A percentile compares a stretch with the other conserved stretches of the same genome.
phyloP scores from a whole-genome alignment of 192 early-diverging fungal species.

The Kappamyces sp. region DNA sequence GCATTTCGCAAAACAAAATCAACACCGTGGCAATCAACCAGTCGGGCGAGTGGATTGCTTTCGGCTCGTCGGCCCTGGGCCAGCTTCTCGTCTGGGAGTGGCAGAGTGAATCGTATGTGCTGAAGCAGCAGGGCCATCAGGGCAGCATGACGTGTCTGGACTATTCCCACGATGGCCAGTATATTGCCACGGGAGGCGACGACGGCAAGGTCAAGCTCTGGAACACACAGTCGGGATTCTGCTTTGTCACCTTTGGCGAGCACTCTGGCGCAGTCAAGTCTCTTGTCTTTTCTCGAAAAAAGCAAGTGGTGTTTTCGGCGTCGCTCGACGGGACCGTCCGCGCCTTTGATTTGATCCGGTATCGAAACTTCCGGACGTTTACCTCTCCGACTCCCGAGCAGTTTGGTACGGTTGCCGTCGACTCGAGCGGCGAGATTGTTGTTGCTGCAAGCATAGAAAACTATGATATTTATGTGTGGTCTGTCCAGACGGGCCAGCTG shows the following conservation, averaged over 20 bases:
- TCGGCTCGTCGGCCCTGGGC: constrained; percentile 84
- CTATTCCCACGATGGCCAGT: constrained; percentile 91
- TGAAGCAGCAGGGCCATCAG: constrained; percentile 98
- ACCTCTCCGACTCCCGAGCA: constrained; percentile 93
- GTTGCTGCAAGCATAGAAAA: constrained; percentile 90
- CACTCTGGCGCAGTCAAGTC: constrained; percentile 77
- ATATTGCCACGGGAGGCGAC: constrained; percentile 90
- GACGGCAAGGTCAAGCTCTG: constrained; percentile 98
- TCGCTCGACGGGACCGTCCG: constrained; percentile 97
- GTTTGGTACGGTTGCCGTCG: constrained; percentile 88
- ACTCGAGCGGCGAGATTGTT: constrained; percentile 93
- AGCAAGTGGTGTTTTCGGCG: constrained; percentile 90
- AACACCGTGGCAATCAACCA: constrained; percentile 81
- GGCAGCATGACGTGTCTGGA: constrained; percentile 87
- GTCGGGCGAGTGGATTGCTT: constrained; percentile 95
- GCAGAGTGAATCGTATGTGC: constrained; percentile 97
- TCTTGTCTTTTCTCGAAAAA: constrained; percentile 86
- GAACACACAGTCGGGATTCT: constrained; percentile 93
- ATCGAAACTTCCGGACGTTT: constrained; percentile 97
- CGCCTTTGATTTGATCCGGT: constrained; percentile 95
- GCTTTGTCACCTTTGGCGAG: constrained; percentile 95
- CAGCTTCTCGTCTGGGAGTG: constrained; percentile 99
- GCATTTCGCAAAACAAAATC: constrained; percentile 92
- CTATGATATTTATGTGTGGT: constrained; percentile 98
- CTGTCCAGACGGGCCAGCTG: constrained; percentile 96